Percentiles rank a stretch among this genome's conserved stretches.
These are phyloP conservation scores for Plasmodium yoelii DNA, from an alignment of 169 alveolate genomes.

Conservation along the genomic window DNA sequence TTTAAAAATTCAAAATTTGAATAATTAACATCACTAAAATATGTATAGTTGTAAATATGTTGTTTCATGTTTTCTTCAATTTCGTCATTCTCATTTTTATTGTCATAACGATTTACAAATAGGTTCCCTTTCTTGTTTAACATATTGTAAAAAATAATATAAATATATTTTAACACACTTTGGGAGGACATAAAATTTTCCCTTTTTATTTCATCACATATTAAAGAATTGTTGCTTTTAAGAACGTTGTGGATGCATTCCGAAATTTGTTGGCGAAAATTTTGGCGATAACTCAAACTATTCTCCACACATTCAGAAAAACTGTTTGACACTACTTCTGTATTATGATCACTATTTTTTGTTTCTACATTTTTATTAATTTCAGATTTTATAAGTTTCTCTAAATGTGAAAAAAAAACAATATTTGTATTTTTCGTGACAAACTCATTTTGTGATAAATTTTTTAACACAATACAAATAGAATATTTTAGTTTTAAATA, in stretches of 20 bases:
- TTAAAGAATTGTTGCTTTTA: conserved; percentile 6
- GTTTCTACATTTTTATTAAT: not conserved
- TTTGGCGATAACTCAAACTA: too few species aligned
- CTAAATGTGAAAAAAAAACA: too few species aligned
- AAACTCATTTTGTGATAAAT: not conserved
- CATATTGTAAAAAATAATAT: conserved; percentile 19
- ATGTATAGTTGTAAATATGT: conserved; percentile 14
- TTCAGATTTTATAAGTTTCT: not conserved
- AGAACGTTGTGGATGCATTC: not conserved
- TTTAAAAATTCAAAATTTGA: not conserved
- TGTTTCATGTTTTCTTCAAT: not conserved
- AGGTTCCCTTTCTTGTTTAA: conserved; percentile 33
- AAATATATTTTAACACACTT: conserved; percentile 8
- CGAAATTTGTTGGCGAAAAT: not conserved
- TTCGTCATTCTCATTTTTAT: conserved; percentile 2
- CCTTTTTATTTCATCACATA: not conserved
- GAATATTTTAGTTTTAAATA: conserved; percentile 18
- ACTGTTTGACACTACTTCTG: too few species aligned
- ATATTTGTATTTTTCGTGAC: conserved; percentile 7
- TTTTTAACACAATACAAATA: too few species aligned
- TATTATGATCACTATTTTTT: not conserved
- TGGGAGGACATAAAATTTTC: not conserved
- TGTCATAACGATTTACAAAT: conserved; percentile 24
- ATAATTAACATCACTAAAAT: conserved; percentile 32
- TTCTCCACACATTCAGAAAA: too few species aligned